Evolutionary conservation across 495 filamentous ascomycete genomes (phyloP), one percentile per base, ranked within the genome.

Genomic region (Daldinia vernicosa): DNA sequence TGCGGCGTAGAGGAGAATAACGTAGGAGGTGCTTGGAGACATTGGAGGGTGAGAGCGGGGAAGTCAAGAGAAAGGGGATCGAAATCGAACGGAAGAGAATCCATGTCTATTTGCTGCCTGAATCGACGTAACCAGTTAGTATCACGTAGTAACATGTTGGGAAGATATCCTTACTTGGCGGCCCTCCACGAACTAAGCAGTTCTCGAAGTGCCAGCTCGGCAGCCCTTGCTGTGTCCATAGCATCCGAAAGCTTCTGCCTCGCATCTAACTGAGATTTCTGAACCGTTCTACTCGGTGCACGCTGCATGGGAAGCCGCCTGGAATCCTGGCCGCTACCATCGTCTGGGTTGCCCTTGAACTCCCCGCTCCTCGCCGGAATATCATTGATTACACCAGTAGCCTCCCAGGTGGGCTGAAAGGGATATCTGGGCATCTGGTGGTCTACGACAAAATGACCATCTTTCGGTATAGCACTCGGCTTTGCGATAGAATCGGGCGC

Each of bases 161-260:
- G 45, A 12, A 17, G 43, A 14, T 28, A 19, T 57, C 74, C 88
- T 64, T 84, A 95, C 92, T 88, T 93, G 52, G 94, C 93, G 67
- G 93, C 92, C 75, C 90, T 88, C 66, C 93, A 84, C 66, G 89
- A 94, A 51, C 89, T 88, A 15, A 96, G 80, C 40, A 97, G 83
- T 75, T 97, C 94, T 63, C 90, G 83, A 73, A 97, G 80, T 8
- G 94, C 94, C 70, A 96, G 76, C 79, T 97, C 93, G n/a, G 93
- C 86, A 5, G 94, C 93, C 63, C 87, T 87, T 43, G 88, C 87
- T 22, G 86, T 93, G 72, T 96, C 93, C 69, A 87, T 80, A 33
- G 89, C 89, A 67, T 89, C 88, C 71, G 83, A 80, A 74, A 82
- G 60, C 75, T 87, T 80, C 75, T 89, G 81, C 71, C 86, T 82